Conservation (phyloP, 1,284 basidiomycete species). For the Nidula niveotomentosa region DNA sequence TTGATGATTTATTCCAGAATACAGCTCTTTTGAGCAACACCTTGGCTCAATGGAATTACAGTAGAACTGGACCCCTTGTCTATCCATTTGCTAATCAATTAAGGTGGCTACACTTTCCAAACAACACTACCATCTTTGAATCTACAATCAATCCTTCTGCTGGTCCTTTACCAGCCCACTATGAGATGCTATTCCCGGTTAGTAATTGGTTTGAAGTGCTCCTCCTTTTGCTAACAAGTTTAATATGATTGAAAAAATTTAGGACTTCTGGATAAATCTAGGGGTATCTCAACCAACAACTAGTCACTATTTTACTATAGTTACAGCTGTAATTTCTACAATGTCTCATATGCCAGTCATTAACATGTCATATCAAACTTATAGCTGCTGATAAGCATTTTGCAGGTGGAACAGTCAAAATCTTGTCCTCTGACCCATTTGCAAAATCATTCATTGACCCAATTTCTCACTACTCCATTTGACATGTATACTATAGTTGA, state of each 20-base stretch:
- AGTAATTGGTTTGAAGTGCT: background rate
- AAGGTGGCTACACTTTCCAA: conserved; percentile 13
- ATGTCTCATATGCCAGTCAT: background rate
- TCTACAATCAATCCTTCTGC: conserved; percentile 13
- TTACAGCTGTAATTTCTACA: background rate
- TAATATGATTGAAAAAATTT: background rate
- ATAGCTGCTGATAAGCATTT: background rate
- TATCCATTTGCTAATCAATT: conserved; percentile 7
- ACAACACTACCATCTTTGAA: conserved; percentile 13
- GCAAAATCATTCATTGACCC: conserved; percentile 5
- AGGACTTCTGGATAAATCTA: background rate
- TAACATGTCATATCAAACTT: background rate
- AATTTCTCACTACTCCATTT: conserved; percentile 29
- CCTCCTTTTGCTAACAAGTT: background rate
- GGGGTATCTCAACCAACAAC: background rate
- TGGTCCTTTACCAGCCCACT: conserved; percentile 14
- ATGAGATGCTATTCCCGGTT: conserved; percentile 15
- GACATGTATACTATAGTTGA: conserved; percentile 25
- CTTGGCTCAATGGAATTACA: conserved; percentile 12
- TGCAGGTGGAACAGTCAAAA: background rate
- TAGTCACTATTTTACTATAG: background rate
- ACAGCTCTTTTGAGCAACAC: background rate
- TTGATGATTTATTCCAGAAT: background rate
- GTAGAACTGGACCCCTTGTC: conserved; percentile 12
- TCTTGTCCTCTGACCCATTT: background rate